phyloP scores from a whole-genome alignment of 345 rosid species.

The Camelina sativa region DNA sequence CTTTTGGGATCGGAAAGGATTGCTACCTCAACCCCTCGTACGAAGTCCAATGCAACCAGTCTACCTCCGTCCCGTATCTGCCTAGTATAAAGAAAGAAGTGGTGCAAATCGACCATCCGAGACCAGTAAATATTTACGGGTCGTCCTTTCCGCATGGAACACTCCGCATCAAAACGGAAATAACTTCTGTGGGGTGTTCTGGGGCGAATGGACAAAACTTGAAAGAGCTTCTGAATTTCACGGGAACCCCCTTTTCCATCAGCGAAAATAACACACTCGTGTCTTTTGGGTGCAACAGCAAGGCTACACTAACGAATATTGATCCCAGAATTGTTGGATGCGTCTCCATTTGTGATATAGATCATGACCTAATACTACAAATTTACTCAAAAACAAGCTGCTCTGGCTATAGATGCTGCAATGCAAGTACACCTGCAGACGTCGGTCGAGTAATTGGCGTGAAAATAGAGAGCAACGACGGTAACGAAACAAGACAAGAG shows the following conservation, averaged over 20 bases:
- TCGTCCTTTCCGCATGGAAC: neutral
- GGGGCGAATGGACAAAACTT: neutral
- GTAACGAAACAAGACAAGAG: neutral
- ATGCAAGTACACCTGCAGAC: neutral
- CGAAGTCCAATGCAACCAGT: slow-evolving; percentile 18
- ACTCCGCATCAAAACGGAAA: neutral
- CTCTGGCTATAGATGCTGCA: neutral
- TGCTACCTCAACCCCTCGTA: slow-evolving; percentile 17
- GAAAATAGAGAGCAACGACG: neutral
- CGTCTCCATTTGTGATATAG: slow-evolving; percentile 33
- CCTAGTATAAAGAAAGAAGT: neutral
- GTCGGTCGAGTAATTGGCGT: neutral
- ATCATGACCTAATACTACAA: neutral
- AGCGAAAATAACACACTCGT: slow-evolving; percentile 2
- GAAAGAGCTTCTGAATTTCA: neutral
- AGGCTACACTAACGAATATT: neutral
- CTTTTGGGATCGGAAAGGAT: neutral
- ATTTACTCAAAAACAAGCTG: neutral
- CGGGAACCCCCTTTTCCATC: neutral
- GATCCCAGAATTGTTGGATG: slow-evolving; percentile 33
- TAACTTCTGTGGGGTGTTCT: neutral
- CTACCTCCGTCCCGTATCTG: slow-evolving; percentile 4
- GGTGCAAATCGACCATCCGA: slow-evolving; percentile 9
- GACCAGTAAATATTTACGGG: neutral
- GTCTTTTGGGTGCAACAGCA: slow-evolving; percentile 44